A percentile compares a stretch with the other conserved stretches of the same genome.
phyloP scores from a whole-genome alignment of 208 protist species.

The Crithidia bombi region DNA sequence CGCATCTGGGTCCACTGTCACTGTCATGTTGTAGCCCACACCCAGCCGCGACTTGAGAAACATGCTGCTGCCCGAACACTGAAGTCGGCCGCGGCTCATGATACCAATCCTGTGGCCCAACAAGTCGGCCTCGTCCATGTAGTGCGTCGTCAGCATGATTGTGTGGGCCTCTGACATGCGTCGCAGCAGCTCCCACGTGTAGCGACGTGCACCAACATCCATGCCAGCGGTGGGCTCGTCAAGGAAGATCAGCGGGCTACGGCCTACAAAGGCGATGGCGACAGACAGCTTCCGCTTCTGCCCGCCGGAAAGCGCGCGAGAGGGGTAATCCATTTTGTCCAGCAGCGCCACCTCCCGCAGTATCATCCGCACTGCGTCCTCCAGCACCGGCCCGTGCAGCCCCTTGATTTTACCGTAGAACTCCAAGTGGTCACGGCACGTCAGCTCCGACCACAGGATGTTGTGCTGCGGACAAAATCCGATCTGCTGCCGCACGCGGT shows the following conservation, averaged over 20 bases:
- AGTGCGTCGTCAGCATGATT: constrained; percentile 90
- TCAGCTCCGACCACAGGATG: constrained; percentile 83
- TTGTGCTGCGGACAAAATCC: constrained; percentile 70
- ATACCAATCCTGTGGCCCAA: constrained; percentile 94
- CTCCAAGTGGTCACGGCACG: constrained; percentile 87
- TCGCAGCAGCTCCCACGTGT: constrained; percentile 82
- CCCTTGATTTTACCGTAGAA: constrained; percentile 93
- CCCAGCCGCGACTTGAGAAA: constrained; percentile 61
- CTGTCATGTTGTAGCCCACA: constrained; percentile 57
- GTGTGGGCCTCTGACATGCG: constrained; percentile 51
- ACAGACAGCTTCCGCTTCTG: constrained; percentile 91
- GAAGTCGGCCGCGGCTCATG: constrained; percentile 66
- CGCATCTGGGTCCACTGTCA: constrained; percentile 42
- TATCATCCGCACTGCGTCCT: constrained; percentile 41
- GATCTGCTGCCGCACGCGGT: constrained; percentile 66
- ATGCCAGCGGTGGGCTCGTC: constrained; percentile 93
- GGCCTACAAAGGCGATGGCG: constrained; percentile 88
- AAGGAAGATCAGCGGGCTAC: constrained; percentile 79
- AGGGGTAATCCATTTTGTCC: constrained; percentile 49
- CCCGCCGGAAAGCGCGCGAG: constrained; percentile 69
- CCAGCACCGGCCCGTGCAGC: constrained; percentile 32
- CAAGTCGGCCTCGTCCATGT: constrained; percentile 98
- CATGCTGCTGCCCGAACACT: constrained; percentile 61
- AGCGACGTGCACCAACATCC: constrained; percentile 80
- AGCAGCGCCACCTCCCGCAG: constrained; percentile 60